Percentiles rank a stretch among this genome's conserved stretches.
phyloP scores from a whole-genome alignment of 2,329 filamentous ascomycete genomes.

The Exophiala bonariae region DNA sequence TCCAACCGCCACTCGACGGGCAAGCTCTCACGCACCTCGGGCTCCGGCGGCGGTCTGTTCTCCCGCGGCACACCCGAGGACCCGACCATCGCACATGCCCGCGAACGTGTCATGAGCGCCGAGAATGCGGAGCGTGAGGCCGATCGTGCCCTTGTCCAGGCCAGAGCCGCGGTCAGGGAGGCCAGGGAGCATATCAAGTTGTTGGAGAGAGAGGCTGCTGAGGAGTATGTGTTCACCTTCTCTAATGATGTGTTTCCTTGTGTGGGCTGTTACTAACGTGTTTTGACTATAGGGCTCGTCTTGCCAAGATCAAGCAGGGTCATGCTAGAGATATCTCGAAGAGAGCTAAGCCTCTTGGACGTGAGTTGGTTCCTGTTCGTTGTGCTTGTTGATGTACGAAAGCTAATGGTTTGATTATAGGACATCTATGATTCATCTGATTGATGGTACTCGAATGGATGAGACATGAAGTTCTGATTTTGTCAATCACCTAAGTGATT shows the following conservation, averaged over 20 bases:
- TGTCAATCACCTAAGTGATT: too few species aligned
- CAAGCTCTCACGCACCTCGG: conserved; percentile 26
- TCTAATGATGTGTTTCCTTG: neutral
- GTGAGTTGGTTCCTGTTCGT: conserved; percentile 53
- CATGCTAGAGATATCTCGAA: conserved; percentile 66
- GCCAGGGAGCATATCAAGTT: conserved; percentile 64
- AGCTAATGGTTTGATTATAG: neutral
- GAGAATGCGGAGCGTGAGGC: conserved; percentile 66
- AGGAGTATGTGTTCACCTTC: conserved; percentile 45
- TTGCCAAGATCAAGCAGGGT: conserved; percentile 67
- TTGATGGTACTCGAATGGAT: too few species aligned
- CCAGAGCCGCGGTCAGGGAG: conserved; percentile 59
- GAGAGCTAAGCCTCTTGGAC: conserved; percentile 68
- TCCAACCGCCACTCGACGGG: conserved; percentile 4
- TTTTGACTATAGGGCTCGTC: conserved; percentile 44
- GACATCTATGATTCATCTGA: neutral
- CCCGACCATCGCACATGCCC: conserved; percentile 61
- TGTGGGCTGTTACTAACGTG: conserved; percentile 4
- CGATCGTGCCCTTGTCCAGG: conserved; percentile 61
- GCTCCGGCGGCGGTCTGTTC: conserved; percentile 37
- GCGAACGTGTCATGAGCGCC: conserved; percentile 62
- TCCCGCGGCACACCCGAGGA: conserved; percentile 55
- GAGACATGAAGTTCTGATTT: too few species aligned
- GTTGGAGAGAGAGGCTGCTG: conserved; percentile 65
- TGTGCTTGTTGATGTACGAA: neutral